Percentiles rank a stretch among this genome's conserved stretches.
Evolutionary conservation across 352 stramenopile species (phyloP).

Genomic region (Blastocystis sp.): DNA sequence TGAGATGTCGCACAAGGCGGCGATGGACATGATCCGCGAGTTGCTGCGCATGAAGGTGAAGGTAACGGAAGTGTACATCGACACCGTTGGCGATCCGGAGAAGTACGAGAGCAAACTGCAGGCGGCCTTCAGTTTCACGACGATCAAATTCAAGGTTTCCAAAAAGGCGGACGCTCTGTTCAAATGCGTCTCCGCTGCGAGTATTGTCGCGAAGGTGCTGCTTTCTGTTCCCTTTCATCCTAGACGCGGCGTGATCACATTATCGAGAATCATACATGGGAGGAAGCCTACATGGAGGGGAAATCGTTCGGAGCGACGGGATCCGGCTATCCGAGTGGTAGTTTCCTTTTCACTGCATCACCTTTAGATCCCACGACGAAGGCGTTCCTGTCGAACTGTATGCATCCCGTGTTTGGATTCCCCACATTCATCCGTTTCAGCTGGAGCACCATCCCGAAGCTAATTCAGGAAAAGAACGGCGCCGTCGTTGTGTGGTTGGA

Average conservation of each 20-base stretch:
- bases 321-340: slow-evolving; percentile 55
- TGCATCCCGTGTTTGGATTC: slow-evolving; percentile 68
- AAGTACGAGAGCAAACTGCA: slow-evolving; percentile 59
- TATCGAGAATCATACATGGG: slow-evolving; percentile 48
- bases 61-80: slow-evolving; percentile 64
- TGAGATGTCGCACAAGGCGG: slow-evolving; percentile 62
- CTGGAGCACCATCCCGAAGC: slow-evolving; percentile 51
- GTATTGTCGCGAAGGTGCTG: slow-evolving; percentile 68
- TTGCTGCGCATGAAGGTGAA: slow-evolving; percentile 37
- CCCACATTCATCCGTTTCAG: slow-evolving; percentile 65
- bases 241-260: slow-evolving; percentile 62
- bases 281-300: slow-evolving; percentile 48
- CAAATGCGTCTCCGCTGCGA: slow-evolving; percentile 67
- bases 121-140: slow-evolving; percentile 3
- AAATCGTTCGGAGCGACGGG: slow-evolving; percentile 1
- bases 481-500: slow-evolving; percentile 27
- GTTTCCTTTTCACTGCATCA: not conserved
- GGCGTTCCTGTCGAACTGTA: slow-evolving; percentile 15
- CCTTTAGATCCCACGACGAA: slow-evolving; percentile 20
- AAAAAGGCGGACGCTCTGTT: slow-evolving; percentile 42
- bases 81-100: slow-evolving; percentile 52
- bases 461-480: slow-evolving; percentile 25
- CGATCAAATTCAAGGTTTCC: slow-evolving; percentile 63
- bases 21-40: slow-evolving; percentile 61
- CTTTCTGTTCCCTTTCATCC: not conserved